phyloP scores from a whole-genome alignment of 352 stramenopile species.

The Phytopythium delawarense region DNA sequence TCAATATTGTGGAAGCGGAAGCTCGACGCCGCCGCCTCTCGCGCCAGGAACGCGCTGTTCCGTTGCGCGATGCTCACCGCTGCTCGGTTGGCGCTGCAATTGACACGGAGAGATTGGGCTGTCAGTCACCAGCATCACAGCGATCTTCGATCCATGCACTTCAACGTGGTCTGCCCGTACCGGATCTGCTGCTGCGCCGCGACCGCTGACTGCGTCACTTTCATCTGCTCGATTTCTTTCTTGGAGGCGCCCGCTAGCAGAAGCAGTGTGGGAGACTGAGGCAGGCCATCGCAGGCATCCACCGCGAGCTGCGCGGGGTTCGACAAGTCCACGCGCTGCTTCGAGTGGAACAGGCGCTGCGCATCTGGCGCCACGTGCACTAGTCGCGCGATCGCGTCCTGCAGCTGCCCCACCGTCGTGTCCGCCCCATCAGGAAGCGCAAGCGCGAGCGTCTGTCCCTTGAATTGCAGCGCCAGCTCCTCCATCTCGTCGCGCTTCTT shows the following conservation, averaged over 20 bases:
- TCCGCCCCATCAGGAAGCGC: constrained; percentile 13
- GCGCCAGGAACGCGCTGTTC: constrained; percentile 35
- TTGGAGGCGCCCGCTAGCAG: constrained; percentile 46
- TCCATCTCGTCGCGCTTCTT: constrained; percentile 16
- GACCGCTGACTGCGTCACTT: constrained; percentile 30
- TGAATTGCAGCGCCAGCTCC: constrained; percentile 42
- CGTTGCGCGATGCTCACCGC: constrained; percentile 54
- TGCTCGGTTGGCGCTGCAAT: constrained; percentile 37
- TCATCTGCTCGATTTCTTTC: constrained; percentile 50
- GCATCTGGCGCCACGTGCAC: constrained; percentile 29
- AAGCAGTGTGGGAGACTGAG: constrained; percentile 17
- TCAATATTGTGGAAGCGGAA: constrained; percentile 77
- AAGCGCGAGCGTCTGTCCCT: constrained; percentile 28
- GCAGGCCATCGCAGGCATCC: constrained; percentile 24
- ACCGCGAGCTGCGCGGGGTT: constrained; percentile 10
- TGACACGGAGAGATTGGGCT: background rate
- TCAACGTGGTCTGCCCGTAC: constrained; percentile 16
- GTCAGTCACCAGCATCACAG: background rate
- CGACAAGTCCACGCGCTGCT: constrained; percentile 38
- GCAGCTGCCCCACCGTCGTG: constrained; percentile 34
- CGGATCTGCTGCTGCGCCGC: constrained; percentile 40
- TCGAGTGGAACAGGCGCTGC: constrained; percentile 59
- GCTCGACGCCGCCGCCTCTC: constrained; percentile 33
- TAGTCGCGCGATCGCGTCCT: constrained; percentile 25
- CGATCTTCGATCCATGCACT: background rate